Percentiles rank a stretch among this genome's conserved stretches.
Conservation (phyloP, 495 filamentous ascomycete genomes). For the Penicillium verhagenii region DNA sequence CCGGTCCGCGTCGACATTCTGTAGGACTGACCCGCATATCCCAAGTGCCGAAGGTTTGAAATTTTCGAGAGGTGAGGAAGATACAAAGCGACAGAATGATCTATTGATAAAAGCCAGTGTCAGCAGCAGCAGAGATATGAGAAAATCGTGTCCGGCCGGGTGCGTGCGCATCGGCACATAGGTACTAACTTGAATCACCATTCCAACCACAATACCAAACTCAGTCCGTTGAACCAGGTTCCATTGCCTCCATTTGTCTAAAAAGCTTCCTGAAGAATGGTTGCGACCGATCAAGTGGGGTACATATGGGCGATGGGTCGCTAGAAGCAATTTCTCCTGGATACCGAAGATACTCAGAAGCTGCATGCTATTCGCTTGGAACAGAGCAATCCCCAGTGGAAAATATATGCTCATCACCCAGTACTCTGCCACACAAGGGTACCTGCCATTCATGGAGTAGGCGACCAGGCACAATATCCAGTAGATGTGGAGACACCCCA, state of each 20-base stretch:
- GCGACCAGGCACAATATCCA: slow-evolving; percentile 54
- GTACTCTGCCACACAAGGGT: slow-evolving; percentile 56
- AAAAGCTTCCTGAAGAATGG: not conserved
- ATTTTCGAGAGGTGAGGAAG: slow-evolving; percentile 59
- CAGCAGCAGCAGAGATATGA: slow-evolving; percentile 1
- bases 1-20: slow-evolving; percentile 48
- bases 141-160: not conserved
- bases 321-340: slow-evolving; percentile 14
- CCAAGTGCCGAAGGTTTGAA: slow-evolving; percentile 54
- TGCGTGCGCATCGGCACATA: not conserved
- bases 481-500: slow-evolving; percentile 59
- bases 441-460: slow-evolving; percentile 55
- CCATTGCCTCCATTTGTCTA: slow-evolving; percentile 28
- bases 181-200: slow-evolving; percentile 49
- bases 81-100: slow-evolving; percentile 53
- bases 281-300: not conserved
- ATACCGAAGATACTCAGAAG: slow-evolving; percentile 52
- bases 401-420: slow-evolving; percentile 47
- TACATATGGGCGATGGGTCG: slow-evolving; percentile 8
- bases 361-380: slow-evolving; percentile 51
- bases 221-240: slow-evolving; percentile 47
- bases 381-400: slow-evolving; percentile 8
- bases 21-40: slow-evolving; percentile 40
- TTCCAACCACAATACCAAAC: slow-evolving; percentile 48
- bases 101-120: slow-evolving; percentile 23